Evolutionary conservation across 2,329 filamentous ascomycete species (phyloP).

Genomic region (Cercospora janseana): DNA sequence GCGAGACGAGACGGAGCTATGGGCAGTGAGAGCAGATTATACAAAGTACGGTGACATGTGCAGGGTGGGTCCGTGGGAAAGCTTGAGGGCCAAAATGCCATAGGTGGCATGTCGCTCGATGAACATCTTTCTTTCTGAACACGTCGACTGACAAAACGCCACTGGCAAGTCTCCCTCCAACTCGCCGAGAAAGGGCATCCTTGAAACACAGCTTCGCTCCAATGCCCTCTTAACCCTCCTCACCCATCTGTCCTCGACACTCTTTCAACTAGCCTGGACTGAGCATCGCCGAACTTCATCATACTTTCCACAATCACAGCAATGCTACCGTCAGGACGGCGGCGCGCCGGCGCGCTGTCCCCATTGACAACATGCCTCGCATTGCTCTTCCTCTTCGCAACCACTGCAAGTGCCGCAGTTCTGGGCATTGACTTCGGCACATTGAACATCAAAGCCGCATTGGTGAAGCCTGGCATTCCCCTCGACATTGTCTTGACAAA

Average conservation of each 20-base stretch:
- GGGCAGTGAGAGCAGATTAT: no score
- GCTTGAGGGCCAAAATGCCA: conserved; percentile 3
- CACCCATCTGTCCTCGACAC: conserved; percentile 1
- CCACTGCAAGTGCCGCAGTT: conserved; percentile 64
- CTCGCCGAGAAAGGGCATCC: background rate
- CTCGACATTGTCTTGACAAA: conserved; percentile 98
- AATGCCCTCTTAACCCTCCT: conserved; percentile 2
- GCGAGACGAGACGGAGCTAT: no score
- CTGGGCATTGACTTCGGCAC: conserved; percentile 92
- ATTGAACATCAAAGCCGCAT: conserved; percentile 91
- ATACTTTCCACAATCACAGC: conserved; percentile 9
- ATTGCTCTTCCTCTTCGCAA: conserved; percentile 55
- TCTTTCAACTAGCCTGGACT: background rate
- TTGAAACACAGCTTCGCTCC: background rate
- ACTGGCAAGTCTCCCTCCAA: background rate
- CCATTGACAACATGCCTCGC: conserved; percentile 24
- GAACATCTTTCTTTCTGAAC: conserved; percentile 8
- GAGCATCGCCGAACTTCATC: background rate
- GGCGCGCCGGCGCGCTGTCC: conserved; percentile 29
- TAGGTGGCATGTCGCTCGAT: conserved; percentile 9
- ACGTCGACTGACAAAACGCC: conserved; percentile 10
- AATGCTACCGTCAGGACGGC: conserved; percentile 30
- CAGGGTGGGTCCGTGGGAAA: conserved; percentile 1
- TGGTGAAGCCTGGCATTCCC: conserved; percentile 94
- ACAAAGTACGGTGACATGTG: conserved; percentile 4